Evolutionary conservation across 345 rosid genomes (phyloP).

Genomic region (Brassica incana): DNA sequence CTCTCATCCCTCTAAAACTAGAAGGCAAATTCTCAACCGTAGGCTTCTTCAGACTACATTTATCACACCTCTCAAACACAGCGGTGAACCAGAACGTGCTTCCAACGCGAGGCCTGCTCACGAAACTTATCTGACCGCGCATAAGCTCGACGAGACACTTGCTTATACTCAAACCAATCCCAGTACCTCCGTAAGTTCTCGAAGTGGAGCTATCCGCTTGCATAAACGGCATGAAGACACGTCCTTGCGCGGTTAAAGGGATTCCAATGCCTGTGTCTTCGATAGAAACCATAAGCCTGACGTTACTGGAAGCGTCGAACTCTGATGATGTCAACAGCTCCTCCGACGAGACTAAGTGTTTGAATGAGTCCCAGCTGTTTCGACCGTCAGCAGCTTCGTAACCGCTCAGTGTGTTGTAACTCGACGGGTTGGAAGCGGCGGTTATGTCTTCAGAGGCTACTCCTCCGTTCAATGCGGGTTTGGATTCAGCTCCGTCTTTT

Average conservation of each 20-base stretch:
- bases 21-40: slow-evolving; percentile 67
- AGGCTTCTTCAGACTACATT: slow-evolving; percentile 47
- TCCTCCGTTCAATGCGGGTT: slow-evolving; percentile 53
- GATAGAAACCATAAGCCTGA: slow-evolving; percentile 70
- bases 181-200: slow-evolving; percentile 88
- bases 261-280: slow-evolving; percentile 98
- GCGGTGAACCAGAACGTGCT: slow-evolving; percentile 89
- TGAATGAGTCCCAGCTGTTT: slow-evolving; percentile 83
- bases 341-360: slow-evolving; percentile 60
- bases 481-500: slow-evolving; percentile 44
- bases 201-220: slow-evolving; percentile 99
- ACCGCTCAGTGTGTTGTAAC: slow-evolving; percentile 82
- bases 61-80: slow-evolving; percentile 55
- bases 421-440: slow-evolving; percentile 31
- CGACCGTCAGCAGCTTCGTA: slow-evolving; percentile 85
- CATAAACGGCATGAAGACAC: slow-evolving; percentile 93
- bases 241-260: slow-evolving; percentile 78
- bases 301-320: slow-evolving; percentile 43
- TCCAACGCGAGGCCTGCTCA: slow-evolving; percentile 78
- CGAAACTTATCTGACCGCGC: slow-evolving; percentile 83
- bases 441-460: slow-evolving; percentile 49
- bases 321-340: slow-evolving; percentile 35
- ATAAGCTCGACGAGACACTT: slow-evolving; percentile 92
- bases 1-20: slow-evolving; percentile 74
- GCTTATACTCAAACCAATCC: slow-evolving; percentile 95